Percentiles rank a stretch among this genome's conserved stretches.
phyloP scores from a whole-genome alignment of 768 basidiomycete species.

The Tricholoma terreum region DNA sequence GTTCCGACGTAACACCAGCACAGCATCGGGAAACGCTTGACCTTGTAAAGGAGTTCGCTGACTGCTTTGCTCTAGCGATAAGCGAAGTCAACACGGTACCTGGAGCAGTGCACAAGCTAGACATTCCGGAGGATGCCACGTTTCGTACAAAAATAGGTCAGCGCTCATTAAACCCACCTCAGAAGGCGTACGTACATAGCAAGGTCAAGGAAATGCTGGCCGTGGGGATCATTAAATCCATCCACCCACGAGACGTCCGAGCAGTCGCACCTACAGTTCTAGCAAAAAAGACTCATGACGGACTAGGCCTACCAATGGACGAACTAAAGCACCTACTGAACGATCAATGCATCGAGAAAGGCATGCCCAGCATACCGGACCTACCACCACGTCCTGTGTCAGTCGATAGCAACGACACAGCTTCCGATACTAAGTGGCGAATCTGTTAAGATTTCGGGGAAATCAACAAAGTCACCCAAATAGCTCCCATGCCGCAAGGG shows the following conservation, averaged over 20 bases:
- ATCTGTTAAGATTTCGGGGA: conserved; percentile 35
- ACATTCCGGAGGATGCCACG: conserved; percentile 26
- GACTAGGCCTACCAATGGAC: conserved; percentile 23
- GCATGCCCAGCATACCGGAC: conserved; percentile 17
- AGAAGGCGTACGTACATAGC: conserved; percentile 25
- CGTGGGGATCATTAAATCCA: conserved; percentile 30
- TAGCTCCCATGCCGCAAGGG: too few species aligned
- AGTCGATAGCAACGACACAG: background rate
- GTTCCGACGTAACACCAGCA: background rate
- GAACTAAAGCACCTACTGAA: conserved; percentile 32
- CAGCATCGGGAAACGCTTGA: background rate
- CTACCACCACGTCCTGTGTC: conserved; percentile 15
- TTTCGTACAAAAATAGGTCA: too few species aligned
- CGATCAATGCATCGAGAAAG: conserved; percentile 27
- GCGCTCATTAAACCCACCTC: conserved; percentile 24
- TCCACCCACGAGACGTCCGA: too few species aligned
- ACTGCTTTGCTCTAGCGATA: too few species aligned
- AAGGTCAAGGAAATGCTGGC: conserved; percentile 32
- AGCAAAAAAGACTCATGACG: too few species aligned
- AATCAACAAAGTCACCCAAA: too few species aligned
- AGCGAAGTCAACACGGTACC: too few species aligned
- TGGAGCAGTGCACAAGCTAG: conserved; percentile 34
- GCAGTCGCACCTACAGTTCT: too few species aligned
- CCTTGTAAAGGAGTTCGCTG: background rate
- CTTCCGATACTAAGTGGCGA: conserved; percentile 24